Percentiles rank a stretch among this genome's conserved stretches.
These are phyloP conservation scores for Amauroascus niger DNA, from an alignment of 2,329 filamentous ascomycete species.

Conservation along the genomic window DNA sequence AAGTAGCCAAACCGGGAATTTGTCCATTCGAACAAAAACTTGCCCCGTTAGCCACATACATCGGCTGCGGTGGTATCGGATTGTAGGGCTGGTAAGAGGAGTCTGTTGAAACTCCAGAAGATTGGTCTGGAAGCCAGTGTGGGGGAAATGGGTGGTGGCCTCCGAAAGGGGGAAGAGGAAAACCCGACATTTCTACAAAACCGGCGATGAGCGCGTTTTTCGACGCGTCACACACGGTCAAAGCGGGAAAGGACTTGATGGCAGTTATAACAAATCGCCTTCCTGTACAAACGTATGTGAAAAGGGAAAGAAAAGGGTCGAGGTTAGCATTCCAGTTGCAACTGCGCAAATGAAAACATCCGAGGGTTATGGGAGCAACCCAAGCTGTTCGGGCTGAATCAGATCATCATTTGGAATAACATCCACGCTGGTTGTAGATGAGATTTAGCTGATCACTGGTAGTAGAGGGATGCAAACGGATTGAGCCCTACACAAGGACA, in stretches of 20 bases:
- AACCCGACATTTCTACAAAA: conserved; percentile 32
- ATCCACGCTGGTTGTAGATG: background rate
- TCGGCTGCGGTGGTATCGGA: conserved; percentile 19
- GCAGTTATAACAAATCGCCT: background rate
- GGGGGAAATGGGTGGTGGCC: conserved; percentile 28
- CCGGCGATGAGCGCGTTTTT: background rate
- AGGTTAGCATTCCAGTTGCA: background rate
- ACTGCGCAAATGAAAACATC: background rate
- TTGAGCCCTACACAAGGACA: background rate
- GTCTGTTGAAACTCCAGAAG: conserved; percentile 21
- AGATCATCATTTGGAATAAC: background rate
- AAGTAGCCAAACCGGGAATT: conserved; percentile 25
- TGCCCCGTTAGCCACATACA: conserved; percentile 21
- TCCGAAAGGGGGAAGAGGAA: conserved; percentile 39
- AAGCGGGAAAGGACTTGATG: background rate
- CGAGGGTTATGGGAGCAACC: background rate
- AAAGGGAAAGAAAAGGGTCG: background rate
- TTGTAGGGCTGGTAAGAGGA: conserved; percentile 23
- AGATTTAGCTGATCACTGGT: background rate
- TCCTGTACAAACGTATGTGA: background rate
- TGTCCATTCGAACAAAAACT: conserved; percentile 24
- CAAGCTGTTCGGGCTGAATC: background rate
- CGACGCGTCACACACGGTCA: background rate
- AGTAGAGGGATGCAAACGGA: background rate
- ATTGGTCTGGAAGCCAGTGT: conserved; percentile 28